Base-by-base conservation (phyloP, 768 basidiomycete species). In the Boletales sp. region DNA sequence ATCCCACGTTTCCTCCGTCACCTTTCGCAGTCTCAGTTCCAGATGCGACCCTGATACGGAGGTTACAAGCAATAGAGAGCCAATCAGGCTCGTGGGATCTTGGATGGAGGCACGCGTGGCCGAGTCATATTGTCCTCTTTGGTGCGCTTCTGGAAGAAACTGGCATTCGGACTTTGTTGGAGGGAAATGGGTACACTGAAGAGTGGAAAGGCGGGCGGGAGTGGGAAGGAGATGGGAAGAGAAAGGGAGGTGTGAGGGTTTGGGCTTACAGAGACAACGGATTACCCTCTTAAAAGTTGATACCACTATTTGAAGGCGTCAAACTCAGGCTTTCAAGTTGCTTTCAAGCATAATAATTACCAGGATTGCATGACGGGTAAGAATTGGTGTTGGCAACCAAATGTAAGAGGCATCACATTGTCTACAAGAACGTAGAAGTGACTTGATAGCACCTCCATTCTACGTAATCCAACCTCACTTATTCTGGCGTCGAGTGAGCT, bases 61-160 rank as follows among this genome's bases (percentile, higher is more conserved):
- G 48, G 31, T 49, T 65, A 25, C 53, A 33, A 37, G 50, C 48
- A 8, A 71, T 77, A 46, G 74, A 72, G 13, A 37, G 4, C 3
- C 51, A 44, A 10, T 55, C 50, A 1, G 45, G 49, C 4, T 56
- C 60, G 8, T 63, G 57, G 54, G 58, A 62, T 44, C 57, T 69
- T 30, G 62, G 62, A 0, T 90, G 89, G 83, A 61, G 47, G 47
- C 88, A 94, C 53, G 72, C 81, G 52, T 94, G 90, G 89, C 93
- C 95, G 0, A 78, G 75, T 39, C 82, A 93, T 66, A 59, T 98
- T 14, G 79, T 92, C 3, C 72, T 94, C 46, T 98, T 98, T 62
- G 91, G 90, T 5, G 77, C 77, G n/a, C 70, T 98, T 40, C 71
- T 95, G 38, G 66, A 73, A 6, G 69, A 78, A 44, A 66, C 72